Conservation (phyloP, 139 green algal genomes). For the Zygnema circumcarinatum region DNA sequence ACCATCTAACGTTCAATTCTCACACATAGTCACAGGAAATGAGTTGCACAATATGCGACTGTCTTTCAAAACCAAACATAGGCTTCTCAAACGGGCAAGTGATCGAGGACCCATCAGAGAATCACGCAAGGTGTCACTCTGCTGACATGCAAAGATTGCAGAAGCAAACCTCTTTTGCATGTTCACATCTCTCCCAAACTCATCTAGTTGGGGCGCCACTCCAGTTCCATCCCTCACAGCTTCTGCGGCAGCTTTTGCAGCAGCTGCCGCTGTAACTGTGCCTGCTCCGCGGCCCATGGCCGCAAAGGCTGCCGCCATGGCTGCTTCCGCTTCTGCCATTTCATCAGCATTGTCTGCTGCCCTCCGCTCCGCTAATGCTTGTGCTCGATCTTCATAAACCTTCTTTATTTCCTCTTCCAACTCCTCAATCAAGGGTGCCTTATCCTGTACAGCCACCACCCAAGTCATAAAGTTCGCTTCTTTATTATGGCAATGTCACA, state of each 20-base stretch:
- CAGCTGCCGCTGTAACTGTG: constrained; percentile 63
- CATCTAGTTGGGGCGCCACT: constrained; percentile 73
- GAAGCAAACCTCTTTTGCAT: constrained; percentile 65
- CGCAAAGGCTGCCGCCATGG: constrained; percentile 68
- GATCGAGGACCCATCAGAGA: too few species aligned
- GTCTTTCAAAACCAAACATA: too few species aligned
- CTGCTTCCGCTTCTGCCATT: constrained; percentile 63
- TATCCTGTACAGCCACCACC: constrained; percentile 70
- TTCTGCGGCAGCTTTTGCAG: constrained; percentile 51
- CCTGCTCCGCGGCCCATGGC: constrained; percentile 61
- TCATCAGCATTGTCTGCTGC: constrained; percentile 63
- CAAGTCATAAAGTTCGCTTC: too few species aligned
- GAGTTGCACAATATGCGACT: too few species aligned
- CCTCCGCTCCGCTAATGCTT: constrained; percentile 18
- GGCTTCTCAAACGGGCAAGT: too few species aligned
- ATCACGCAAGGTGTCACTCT: too few species aligned
- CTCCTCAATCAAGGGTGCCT: constrained; percentile 85
- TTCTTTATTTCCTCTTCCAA: constrained; percentile 78
- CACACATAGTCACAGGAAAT: too few species aligned
- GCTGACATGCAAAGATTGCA: too few species aligned
- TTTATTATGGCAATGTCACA: too few species aligned
- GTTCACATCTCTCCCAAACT: constrained; percentile 87
- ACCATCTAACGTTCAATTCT: too few species aligned
- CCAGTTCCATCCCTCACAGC: constrained; percentile 23
- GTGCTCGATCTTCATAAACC: constrained; percentile 63